Evolutionary conservation across 2,329 filamentous ascomycete species (phyloP).

Genomic region (Xenoacremonium recifei): DNA sequence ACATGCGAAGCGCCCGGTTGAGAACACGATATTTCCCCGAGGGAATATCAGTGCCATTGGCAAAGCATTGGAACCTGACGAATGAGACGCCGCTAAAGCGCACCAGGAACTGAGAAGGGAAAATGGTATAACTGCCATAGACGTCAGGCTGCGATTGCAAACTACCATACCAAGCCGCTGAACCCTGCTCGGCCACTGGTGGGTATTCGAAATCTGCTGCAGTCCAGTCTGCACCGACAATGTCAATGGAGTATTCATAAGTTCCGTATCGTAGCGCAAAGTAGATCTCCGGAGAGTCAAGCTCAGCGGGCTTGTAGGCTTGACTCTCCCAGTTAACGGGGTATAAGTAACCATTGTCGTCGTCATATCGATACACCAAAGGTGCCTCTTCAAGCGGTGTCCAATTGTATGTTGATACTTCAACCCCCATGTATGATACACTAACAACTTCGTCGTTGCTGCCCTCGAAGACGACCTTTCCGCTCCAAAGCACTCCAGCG

Average conservation of each 20-base stretch:
- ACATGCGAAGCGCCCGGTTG: constrained; percentile 10
- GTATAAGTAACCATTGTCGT: constrained; percentile 7
- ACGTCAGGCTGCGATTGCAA: no score
- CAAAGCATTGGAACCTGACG: constrained; percentile 7
- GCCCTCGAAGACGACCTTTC: no score
- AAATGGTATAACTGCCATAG: no score
- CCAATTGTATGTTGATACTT: constrained; percentile 21
- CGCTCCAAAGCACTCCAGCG: no score
- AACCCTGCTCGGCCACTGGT: constrained; percentile 5
- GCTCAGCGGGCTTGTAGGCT: constrained; percentile 11
- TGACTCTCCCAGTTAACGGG: constrained; percentile 13
- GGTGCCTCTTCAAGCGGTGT: constrained; percentile 14
- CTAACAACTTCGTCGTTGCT: no score
- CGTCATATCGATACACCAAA: constrained; percentile 14
- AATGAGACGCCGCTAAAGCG: constrained; percentile 11
- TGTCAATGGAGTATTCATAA: constrained; percentile 16
- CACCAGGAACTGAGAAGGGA: constrained; percentile 10
- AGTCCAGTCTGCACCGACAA: constrained; percentile 15
- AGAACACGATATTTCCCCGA: constrained; percentile 12
- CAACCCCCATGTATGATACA: constrained; percentile 20
- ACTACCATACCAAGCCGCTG: no score
- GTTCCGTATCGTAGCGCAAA: constrained; percentile 19
- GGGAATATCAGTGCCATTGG: constrained; percentile 9
- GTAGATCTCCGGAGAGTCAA: constrained; percentile 15
- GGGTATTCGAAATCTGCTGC: constrained; percentile 14